Evolutionary conservation across 805 yeast genomes (phyloP).

Genomic region (Maudiozyma pseudohumilis): DNA sequence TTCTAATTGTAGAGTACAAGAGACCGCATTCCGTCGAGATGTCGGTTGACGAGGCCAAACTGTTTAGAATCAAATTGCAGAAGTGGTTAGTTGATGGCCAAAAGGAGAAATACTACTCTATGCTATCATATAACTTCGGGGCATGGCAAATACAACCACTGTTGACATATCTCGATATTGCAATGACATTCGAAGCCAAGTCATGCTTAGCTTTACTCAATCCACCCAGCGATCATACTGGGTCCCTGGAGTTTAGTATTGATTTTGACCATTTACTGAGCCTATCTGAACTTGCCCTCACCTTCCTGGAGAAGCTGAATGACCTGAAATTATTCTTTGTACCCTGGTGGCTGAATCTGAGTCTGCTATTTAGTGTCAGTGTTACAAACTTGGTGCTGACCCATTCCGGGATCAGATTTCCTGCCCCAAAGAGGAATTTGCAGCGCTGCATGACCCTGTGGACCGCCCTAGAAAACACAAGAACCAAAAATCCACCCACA

Average conservation of each 20-base stretch:
- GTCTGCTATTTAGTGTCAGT: conserved; percentile 38
- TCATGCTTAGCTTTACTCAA: conserved; percentile 15
- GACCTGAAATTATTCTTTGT: conserved; percentile 25
- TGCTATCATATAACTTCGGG: not conserved
- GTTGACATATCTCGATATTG: conserved; percentile 16
- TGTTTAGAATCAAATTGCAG: conserved; percentile 9
- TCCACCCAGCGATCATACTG: conserved; percentile 5
- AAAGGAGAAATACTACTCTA: not conserved
- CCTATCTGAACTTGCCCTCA: conserved; percentile 14
- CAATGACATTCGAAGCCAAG: conserved; percentile 16
- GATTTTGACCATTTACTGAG: conserved; percentile 8
- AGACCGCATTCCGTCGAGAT: conserved; percentile 15
- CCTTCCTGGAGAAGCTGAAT: conserved; percentile 26
- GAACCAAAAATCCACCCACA: conserved; percentile 25
- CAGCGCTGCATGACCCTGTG: conserved; percentile 15
- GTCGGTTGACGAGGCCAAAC: conserved; percentile 8
- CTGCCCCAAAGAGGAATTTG: conserved; percentile 7
- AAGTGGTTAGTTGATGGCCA: conserved; percentile 10
- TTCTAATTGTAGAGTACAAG: conserved; percentile 14
- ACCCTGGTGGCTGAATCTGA: conserved; percentile 47
- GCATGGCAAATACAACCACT: conserved; percentile 13
- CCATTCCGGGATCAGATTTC: conserved; percentile 32
- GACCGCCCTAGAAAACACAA: conserved; percentile 21
- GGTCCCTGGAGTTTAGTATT: conserved; percentile 6
- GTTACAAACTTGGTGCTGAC: conserved; percentile 34